Evolutionary conservation across 2,329 filamentous ascomycete species (phyloP).

Genomic region (Trichoderma brevicompactum): DNA sequence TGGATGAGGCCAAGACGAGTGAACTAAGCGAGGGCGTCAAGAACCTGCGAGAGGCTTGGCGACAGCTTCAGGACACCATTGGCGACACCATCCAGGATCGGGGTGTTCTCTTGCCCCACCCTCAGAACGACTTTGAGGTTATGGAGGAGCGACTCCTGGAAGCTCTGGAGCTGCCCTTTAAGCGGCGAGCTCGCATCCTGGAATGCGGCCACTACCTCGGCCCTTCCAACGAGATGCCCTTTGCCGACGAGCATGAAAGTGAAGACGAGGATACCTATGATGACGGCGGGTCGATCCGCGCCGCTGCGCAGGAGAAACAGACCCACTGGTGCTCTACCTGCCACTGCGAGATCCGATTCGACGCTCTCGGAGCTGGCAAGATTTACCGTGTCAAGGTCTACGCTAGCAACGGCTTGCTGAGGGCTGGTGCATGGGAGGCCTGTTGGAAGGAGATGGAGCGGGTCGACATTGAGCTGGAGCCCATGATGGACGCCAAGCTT

Average conservation of each 20-base stretch:
- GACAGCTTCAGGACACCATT: slow-evolving; percentile 69
- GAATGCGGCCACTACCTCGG: slow-evolving; percentile 78
- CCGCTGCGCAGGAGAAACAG: slow-evolving; percentile 37
- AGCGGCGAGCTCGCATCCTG: slow-evolving; percentile 67
- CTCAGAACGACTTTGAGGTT: slow-evolving; percentile 77
- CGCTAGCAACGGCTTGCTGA: slow-evolving; percentile 93
- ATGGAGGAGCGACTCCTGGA: slow-evolving; percentile 78
- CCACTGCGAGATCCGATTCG: slow-evolving; percentile 58
- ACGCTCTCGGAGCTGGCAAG: slow-evolving; percentile 57
- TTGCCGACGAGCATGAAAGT: slow-evolving; percentile 51
- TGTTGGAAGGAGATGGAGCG: slow-evolving; percentile 98
- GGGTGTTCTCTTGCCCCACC: slow-evolving; percentile 76
- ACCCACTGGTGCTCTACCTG: slow-evolving; percentile 63
- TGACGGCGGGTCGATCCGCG: slow-evolving; percentile 36
- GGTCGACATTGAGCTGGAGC: slow-evolving; percentile 91
- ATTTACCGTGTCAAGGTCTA: slow-evolving; percentile 85
- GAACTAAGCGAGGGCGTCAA: slow-evolving; percentile 54
- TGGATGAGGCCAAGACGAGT: slow-evolving; percentile 49
- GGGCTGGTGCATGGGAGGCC: slow-evolving; percentile 86
- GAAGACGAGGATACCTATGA: slow-evolving; percentile 52
- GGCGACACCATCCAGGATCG: slow-evolving; percentile 74
- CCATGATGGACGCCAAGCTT: slow-evolving; percentile 65
- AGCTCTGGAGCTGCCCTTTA: slow-evolving; percentile 70
- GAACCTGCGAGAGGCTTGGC: slow-evolving; percentile 65
- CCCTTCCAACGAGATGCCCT: slow-evolving; percentile 55